These are phyloP conservation scores for Nematocida sp. DNA, from an alignment of 371 early-diverging fungal genomes.

Conservation along the genomic window DNA sequence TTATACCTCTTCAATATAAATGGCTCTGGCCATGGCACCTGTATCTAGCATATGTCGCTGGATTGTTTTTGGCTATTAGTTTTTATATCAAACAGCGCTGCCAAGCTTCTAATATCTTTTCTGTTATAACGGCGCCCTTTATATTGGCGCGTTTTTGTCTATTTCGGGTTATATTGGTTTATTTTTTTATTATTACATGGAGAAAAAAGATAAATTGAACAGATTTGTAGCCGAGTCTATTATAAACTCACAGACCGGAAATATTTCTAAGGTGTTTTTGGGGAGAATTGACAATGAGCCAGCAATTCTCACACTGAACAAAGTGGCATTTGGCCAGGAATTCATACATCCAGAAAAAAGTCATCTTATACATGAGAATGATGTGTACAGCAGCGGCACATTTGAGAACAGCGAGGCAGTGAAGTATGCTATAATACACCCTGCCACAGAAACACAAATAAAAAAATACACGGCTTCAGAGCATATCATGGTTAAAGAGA, in stretches of 20 bases:
- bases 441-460: conserved; percentile 24
- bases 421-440: conserved; percentile 52
- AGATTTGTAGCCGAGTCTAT: not conserved
- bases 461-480: conserved; percentile 33
- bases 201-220: conserved; percentile 4
- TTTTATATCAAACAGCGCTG: no score
- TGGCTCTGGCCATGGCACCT: no score
- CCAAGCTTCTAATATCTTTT: no score
- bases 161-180: not conserved
- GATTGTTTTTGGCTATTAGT: no score
- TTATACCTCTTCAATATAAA: no score
- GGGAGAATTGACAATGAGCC: conserved; percentile 24
- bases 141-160: not conserved
- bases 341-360: not conserved
- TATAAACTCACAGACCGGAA: not conserved
- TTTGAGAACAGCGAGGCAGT: conserved; percentile 7
- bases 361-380: conserved; percentile 31
- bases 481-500: conserved; percentile 16
- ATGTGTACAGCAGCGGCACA: conserved; percentile 40
- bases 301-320: conserved; percentile 43
- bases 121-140: no score
- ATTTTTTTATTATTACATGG: conserved; percentile 10
- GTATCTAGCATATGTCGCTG: no score
- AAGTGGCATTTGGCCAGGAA: conserved; percentile 4
- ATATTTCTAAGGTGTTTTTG: conserved; percentile 23